Conservation (phyloP, 257 asterid genomes). For the Asclepias syriaca region DNA sequence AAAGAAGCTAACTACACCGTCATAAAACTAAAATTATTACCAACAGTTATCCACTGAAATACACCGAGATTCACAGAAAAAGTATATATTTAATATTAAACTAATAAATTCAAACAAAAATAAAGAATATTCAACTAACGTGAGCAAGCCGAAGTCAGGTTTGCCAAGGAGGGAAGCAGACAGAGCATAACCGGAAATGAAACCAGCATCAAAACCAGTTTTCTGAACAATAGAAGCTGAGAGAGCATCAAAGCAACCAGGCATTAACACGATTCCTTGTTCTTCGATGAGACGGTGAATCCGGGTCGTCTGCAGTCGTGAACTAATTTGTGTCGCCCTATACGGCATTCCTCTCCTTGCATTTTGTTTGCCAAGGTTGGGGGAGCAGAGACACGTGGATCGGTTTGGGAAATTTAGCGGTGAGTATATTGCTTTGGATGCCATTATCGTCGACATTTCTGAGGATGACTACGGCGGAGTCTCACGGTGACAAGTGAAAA, state of each 20-base stretch:
- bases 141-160: constrained; percentile 21
- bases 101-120: neutral
- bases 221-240: constrained; percentile 19
- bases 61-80: neutral
- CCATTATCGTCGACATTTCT: constrained; percentile 4
- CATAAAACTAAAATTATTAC: neutral
- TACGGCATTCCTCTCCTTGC: neutral
- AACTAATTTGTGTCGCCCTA: neutral
- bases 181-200: constrained; percentile 18
- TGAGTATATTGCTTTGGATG: neutral
- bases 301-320: constrained; percentile 6
- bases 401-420: neutral
- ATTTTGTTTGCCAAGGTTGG: neutral
- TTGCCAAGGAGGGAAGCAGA: constrained; percentile 22
- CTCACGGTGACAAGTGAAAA: no score
- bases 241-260: constrained; percentile 21
- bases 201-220: constrained; percentile 19
- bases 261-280: constrained; percentile 14
- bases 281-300: constrained; percentile 22
- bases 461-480: neutral
- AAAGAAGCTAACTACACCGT: neutral
- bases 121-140: constrained; percentile 3
- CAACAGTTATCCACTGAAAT: neutral
- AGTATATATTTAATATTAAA: no score
- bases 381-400: neutral